Conservation (phyloP, 768 basidiomycete genomes). For the Phaffia tasmanica region DNA sequence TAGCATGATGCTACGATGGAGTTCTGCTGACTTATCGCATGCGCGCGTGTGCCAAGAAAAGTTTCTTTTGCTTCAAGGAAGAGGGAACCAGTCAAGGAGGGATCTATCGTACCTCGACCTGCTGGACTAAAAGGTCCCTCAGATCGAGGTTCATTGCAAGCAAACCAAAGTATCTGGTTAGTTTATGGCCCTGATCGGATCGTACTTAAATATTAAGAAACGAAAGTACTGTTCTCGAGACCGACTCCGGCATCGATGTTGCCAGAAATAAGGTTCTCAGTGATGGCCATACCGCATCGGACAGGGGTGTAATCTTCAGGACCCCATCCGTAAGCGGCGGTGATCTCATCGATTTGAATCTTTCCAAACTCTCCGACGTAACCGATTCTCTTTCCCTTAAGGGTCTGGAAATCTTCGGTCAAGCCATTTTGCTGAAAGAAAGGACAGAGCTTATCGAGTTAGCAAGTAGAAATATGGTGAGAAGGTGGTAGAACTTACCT, state of each 20-base stretch:
- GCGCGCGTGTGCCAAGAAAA: too few species aligned
- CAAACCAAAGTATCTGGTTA: too few species aligned
- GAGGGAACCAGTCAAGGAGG: too few species aligned
- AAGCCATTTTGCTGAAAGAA: slow-evolving; percentile 21
- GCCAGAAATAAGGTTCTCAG: slow-evolving; percentile 29
- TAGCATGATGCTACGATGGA: too few species aligned
- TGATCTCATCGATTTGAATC: slow-evolving; percentile 30
- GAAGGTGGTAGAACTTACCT: slow-evolving; percentile 10
- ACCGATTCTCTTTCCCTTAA: slow-evolving; percentile 30
- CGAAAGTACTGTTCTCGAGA: slow-evolving; percentile 27
- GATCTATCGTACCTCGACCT: slow-evolving; percentile 28
- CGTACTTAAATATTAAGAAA: neutral
- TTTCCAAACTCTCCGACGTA: slow-evolving; percentile 31
- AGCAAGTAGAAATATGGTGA: too few species aligned
- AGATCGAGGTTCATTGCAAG: too few species aligned
- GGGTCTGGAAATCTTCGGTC: slow-evolving; percentile 27
- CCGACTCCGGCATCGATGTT: slow-evolving; percentile 31
- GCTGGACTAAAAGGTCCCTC: slow-evolving; percentile 23
- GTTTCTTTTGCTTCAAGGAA: too few species aligned
- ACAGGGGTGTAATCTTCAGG: slow-evolving; percentile 29
- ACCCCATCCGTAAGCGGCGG: slow-evolving; percentile 18
- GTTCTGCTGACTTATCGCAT: too few species aligned
- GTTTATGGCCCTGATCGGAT: too few species aligned
- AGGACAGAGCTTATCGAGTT: neutral
- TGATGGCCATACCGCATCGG: slow-evolving; percentile 32